Evolutionary conservation across 306 rosid species (phyloP), one percentile per base, ranked within the genome.

Genomic region (Cyamopsis tetragonoloba): DNA sequence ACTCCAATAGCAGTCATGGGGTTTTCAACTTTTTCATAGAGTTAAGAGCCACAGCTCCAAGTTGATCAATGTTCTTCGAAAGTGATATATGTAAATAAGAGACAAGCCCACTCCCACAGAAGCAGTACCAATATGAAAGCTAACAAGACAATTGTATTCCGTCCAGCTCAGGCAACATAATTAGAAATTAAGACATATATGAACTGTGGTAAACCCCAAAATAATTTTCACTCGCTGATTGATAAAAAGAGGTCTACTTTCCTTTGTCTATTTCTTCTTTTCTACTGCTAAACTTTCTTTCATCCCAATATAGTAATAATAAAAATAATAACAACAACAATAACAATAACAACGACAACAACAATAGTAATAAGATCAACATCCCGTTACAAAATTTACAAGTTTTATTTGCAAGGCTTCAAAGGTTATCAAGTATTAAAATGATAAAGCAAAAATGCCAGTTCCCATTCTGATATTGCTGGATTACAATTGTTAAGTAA

Each of bases 401-500:
- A 7, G 34, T 7, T 11, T 20, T 20, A 32, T 58, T 20, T 47
- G 7, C 20, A 58, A 6, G 31, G 51, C 46, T 30, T 31, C 30
- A 34, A 32, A 8, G 51, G 43, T 22, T 17, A 7, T 17, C 50
- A 69, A 31, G 18, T 39, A 43, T 24, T 19, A 26, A 30, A 56
- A 30, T 56, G 43, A 30, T 56, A 14, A 31, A 53, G 37, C 10
- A 26, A 56, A 62, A 15, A 24, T 35, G 55, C 17, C 42, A 20
- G 31, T 15, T 59, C 41, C 8, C 19, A 20, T n/a, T n/a, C n/a
- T n/a, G n/a, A n/a, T n/a, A n/a, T n/a, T 17, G n/a, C 13, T 14
- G 67, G 68, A 51, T 55, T 46, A 46, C 35, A 82, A 28, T 2
- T 53, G 28, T 48, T 13, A 66, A 43, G 9, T 22, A 35, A 74